These are phyloP conservation scores for Guillardia theta DNA, from an alignment of 78 protist species.

Conservation along the genomic window DNA sequence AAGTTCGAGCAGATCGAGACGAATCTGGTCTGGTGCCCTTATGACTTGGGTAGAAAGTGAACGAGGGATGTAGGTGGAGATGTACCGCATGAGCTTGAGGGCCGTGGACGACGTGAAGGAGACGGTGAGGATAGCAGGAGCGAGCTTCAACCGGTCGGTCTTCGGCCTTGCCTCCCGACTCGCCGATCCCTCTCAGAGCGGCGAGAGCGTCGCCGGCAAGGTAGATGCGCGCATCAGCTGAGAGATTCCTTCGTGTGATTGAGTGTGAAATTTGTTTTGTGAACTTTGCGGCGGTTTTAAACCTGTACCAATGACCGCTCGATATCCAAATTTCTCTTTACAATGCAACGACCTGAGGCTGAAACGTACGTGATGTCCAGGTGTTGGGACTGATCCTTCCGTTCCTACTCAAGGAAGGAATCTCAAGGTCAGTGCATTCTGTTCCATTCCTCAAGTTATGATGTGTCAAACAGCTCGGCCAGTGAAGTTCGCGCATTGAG, in stretches of 20 bases:
- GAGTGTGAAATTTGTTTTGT: not conserved
- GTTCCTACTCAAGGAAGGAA: not conserved
- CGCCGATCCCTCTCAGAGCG: not conserved
- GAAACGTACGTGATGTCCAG: not conserved
- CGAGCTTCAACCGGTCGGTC: not conserved
- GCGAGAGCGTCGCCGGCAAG: not conserved
- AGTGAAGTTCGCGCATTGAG: not conserved
- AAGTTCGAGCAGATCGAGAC: not conserved
- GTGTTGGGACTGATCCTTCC: not conserved
- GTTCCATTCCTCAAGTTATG: not conserved
- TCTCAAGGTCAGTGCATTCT: not conserved
- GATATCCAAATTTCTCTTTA: not conserved
- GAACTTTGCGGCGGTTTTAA: too few relatives aligned
- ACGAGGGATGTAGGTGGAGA: not conserved
- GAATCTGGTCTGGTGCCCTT: not conserved
- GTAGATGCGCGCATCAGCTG: not conserved
- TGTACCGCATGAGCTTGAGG: not conserved
- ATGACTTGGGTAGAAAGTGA: not conserved
- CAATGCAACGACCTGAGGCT: not conserved
- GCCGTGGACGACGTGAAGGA: constrained; percentile 20
- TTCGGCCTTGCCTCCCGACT: not conserved
- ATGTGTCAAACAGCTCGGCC: not conserved
- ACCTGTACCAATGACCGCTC: not conserved
- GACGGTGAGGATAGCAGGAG: not conserved
- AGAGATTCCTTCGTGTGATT: not conserved